phyloP scores from a whole-genome alignment of 2,329 filamentous ascomycete species.

The Penicillium italicum region DNA sequence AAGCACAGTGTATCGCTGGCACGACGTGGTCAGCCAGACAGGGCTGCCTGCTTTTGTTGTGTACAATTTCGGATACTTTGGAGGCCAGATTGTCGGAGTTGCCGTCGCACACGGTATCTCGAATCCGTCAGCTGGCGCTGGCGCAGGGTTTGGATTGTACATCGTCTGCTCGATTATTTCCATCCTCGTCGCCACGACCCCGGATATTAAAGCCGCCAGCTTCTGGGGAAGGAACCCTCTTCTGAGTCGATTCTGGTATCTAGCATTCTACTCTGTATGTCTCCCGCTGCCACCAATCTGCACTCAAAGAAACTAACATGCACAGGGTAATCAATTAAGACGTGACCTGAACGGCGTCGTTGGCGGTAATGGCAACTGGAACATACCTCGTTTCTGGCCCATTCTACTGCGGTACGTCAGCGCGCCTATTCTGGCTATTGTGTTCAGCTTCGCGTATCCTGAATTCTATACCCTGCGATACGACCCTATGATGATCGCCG shows the following conservation, averaged over 20 bases:
- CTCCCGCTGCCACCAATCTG: fast-evolving
- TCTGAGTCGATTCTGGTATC: constrained; percentile 49
- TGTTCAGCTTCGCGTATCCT: constrained; percentile 53
- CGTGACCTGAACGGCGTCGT: constrained; percentile 55
- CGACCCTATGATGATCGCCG: constrained; percentile 51
- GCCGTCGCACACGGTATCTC: constrained; percentile 46
- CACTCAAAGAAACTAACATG: background rate
- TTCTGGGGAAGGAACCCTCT: constrained; percentile 44
- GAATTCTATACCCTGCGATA: constrained; percentile 48
- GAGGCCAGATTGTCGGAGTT: constrained; percentile 52
- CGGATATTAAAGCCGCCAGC: constrained; percentile 40
- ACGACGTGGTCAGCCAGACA: constrained; percentile 51
- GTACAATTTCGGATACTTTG: constrained; percentile 55
- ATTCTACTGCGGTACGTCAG: constrained; percentile 51
- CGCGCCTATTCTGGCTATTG: constrained; percentile 50
- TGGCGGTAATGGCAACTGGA: constrained; percentile 55
- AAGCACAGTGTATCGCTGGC: constrained; percentile 56
- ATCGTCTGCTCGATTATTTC: constrained; percentile 39
- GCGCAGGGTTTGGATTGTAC: constrained; percentile 53
- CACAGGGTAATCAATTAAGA: constrained; percentile 54
- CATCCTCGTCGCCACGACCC: constrained; percentile 33
- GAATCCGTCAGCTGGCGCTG: constrained; percentile 46
- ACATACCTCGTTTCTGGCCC: constrained; percentile 52
- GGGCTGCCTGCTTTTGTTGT: constrained; percentile 47
- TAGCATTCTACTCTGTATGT: constrained; percentile 57